A percentile compares a stretch with the other conserved stretches of the same genome.
These are phyloP conservation scores for Aegilops bicornis DNA, from an alignment of 176 grass and related monocot genomes.

Conservation along the genomic window DNA sequence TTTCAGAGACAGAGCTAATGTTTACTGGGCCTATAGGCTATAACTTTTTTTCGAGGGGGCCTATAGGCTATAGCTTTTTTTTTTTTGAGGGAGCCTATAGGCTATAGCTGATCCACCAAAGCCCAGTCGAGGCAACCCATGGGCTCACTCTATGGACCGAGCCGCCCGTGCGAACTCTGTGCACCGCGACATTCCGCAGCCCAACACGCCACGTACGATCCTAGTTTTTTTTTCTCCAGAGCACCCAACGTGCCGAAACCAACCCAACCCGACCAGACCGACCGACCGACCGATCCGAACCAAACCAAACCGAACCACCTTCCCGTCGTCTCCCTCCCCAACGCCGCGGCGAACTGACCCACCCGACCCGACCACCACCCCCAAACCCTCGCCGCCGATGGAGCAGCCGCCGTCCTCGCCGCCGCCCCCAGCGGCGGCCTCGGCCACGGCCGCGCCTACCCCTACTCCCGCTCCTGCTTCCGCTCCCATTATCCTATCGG, in stretches of 20 bases:
- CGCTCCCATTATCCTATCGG: not conserved
- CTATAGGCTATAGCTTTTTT: not conserved
- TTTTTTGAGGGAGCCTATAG: too few relatives aligned
- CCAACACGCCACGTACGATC: not conserved
- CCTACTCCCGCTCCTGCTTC: not conserved
- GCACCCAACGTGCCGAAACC: not conserved
- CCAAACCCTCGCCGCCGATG: conserved; percentile 30
- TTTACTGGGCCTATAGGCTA: too few relatives aligned
- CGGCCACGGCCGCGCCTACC: not conserved
- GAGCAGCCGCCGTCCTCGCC: conserved; percentile 7
- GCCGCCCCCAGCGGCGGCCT: not conserved
- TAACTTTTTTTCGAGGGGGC: too few relatives aligned
- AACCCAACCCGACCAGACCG: not conserved
- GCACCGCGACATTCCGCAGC: not conserved
- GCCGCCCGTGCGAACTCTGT: not conserved
- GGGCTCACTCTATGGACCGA: too few relatives aligned
- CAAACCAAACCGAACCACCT: not conserved
- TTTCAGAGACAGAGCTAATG: too few relatives aligned
- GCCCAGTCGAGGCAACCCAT: not conserved
- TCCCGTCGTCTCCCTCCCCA: not conserved
- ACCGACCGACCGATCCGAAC: not conserved
- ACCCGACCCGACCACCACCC: not conserved
- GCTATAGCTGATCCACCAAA: not conserved
- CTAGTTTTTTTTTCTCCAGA: not conserved
- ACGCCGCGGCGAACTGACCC: not conserved